A percentile compares a stretch with the other conserved stretches of the same genome.
Conservation (phyloP, 805 yeast species). For the Lachancea nothofagi region DNA sequence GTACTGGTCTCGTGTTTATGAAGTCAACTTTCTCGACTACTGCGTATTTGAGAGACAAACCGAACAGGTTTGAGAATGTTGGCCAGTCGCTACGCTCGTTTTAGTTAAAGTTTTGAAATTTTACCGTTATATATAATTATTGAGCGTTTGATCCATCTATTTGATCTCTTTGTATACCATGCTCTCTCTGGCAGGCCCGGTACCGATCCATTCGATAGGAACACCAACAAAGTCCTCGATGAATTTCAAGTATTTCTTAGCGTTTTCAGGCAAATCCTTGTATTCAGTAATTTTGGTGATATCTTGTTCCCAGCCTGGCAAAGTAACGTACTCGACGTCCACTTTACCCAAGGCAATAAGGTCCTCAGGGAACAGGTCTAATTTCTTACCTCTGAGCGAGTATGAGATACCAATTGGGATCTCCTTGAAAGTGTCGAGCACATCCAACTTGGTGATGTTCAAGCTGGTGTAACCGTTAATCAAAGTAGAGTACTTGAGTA, state of each 20-base stretch:
- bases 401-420: conserved; percentile 85
- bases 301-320: conserved; percentile 92
- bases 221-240: conserved; percentile 82
- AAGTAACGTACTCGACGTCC: conserved; percentile 84
- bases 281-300: conserved; percentile 66
- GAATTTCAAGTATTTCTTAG: conserved; percentile 74
- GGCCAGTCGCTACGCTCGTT: neutral
- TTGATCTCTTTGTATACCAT: conserved; percentile 60
- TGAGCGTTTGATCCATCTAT: neutral
- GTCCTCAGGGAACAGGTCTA: conserved; percentile 90
- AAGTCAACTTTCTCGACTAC: conserved; percentile 45
- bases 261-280: conserved; percentile 81
- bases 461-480: conserved; percentile 93
- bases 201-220: conserved; percentile 95
- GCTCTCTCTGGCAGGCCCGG: conserved; percentile 94
- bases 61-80: conserved; percentile 1
- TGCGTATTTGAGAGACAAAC: conserved; percentile 38
- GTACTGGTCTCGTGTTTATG: conserved; percentile 21
- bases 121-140: neutral
- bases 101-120: neutral
- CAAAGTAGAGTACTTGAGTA: conserved; percentile 80
- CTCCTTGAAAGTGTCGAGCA: conserved; percentile 82
- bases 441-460: conserved; percentile 94
- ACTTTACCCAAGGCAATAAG: conserved; percentile 74
- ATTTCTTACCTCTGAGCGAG: conserved; percentile 66